Percentiles rank a stretch among this genome's conserved stretches.
These are phyloP conservation scores for Lasiodiplodia sp. DNA, from an alignment of 2,329 filamentous ascomycete genomes.

Conservation along the genomic window DNA sequence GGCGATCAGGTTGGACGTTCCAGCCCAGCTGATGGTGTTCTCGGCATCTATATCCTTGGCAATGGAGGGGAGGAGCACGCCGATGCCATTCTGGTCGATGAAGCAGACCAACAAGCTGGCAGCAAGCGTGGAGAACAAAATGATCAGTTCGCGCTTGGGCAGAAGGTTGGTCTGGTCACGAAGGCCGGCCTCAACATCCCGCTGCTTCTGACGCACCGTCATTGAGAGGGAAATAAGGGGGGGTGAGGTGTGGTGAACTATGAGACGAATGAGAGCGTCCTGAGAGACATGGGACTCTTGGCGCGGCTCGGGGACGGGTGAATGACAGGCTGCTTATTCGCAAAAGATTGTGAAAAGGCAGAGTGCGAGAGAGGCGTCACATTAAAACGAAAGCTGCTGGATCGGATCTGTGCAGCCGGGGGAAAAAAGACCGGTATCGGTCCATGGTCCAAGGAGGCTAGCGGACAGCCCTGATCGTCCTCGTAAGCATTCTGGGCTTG, in stretches of 20 bases:
- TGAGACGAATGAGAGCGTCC: neutral
- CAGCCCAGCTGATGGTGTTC: slow-evolving; percentile 64
- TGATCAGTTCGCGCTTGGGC: slow-evolving; percentile 57
- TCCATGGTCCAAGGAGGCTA: slow-evolving; percentile 8
- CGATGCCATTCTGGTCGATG: slow-evolving; percentile 66
- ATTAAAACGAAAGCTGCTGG: slow-evolving; percentile 9
- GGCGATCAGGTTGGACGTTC: slow-evolving; percentile 61
- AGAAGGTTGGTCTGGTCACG: slow-evolving; percentile 67
- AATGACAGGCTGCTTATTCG: slow-evolving; percentile 16
- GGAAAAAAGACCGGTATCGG: slow-evolving; percentile 18
- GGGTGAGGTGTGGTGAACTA: neutral
- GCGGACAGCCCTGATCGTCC: slow-evolving; percentile 7
- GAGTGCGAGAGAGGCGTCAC: slow-evolving; percentile 15
- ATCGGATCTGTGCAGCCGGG: slow-evolving; percentile 9
- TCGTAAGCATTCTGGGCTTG: slow-evolving; percentile 2
- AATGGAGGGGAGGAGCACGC: slow-evolving; percentile 48
- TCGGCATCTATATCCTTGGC: slow-evolving; percentile 47
- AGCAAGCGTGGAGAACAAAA: slow-evolving; percentile 61
- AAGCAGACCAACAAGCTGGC: slow-evolving; percentile 63
- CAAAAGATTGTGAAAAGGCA: neutral
- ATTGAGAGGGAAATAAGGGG: slow-evolving; percentile 12
- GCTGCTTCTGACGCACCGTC: slow-evolving; percentile 13
- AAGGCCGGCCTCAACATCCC: slow-evolving; percentile 53
- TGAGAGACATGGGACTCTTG: slow-evolving; percentile 12
- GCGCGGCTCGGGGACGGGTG: neutral